phyloP scores from a whole-genome alignment of 208 protist genomes.

The Crithidia brevicula region DNA sequence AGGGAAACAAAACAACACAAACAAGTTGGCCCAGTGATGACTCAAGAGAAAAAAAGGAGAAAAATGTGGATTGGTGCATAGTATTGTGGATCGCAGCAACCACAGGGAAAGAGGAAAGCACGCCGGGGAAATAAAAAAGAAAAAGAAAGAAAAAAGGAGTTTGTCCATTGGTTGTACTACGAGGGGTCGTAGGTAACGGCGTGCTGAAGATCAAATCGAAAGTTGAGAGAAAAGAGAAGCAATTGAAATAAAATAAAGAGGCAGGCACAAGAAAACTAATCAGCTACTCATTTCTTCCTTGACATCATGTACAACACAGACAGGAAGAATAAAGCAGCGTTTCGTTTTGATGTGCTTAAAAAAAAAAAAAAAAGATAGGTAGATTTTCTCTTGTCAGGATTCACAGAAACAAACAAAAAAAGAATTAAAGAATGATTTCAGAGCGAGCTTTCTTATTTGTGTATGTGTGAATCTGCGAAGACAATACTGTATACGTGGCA shows the following conservation, averaged over 20 bases:
- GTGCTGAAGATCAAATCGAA: background rate
- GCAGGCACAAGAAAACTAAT: background rate
- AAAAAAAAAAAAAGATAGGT: background rate
- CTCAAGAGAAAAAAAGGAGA: too few species aligned
- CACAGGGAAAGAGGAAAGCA: background rate
- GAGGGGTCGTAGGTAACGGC: background rate
- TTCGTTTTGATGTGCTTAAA: background rate
- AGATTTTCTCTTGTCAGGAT: background rate
- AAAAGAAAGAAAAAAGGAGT: background rate
- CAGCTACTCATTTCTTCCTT: background rate
- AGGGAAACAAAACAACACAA: too few species aligned
- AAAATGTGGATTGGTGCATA: too few species aligned
- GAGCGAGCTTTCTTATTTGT: too few species aligned
- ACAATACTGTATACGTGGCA: background rate
- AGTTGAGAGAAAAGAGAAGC: background rate
- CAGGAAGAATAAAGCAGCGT: background rate
- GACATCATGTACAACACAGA: background rate
- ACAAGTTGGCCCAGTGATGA: too few species aligned
- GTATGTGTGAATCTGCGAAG: too few species aligned
- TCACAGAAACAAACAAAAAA: background rate
- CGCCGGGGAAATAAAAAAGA: background rate
- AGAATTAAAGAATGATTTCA: background rate
- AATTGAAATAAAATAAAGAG: background rate
- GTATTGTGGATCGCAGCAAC: too few species aligned
- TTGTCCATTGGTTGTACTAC: slow-evolving; percentile 4